These are phyloP conservation scores for Metschnikowia proteae DNA, from an alignment of 805 yeast species.

Conservation along the genomic window DNA sequence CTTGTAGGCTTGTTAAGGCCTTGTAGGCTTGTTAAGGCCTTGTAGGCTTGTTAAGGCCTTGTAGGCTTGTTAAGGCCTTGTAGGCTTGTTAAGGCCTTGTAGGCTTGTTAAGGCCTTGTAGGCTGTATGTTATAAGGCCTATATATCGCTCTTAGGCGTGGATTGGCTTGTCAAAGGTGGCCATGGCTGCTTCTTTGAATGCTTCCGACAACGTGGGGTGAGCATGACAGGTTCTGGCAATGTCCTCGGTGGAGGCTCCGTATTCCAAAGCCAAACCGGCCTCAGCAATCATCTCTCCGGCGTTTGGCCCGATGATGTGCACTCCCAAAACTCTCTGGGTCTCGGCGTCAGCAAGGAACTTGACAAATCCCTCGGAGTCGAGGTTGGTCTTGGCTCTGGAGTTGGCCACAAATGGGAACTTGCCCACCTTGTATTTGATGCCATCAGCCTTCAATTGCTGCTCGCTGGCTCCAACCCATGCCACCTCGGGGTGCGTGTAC, in stretches of 20 bases:
- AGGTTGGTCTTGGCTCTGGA: conserved; percentile 98
- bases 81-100: too few species aligned
- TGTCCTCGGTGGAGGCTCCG: conserved; percentile 97
- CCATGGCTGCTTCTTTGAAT: conserved; percentile 94
- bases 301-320: conserved; percentile 96
- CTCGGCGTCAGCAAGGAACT: conserved; percentile 92
- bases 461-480: conserved; percentile 98
- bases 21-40: too few species aligned
- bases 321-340: conserved; percentile 95
- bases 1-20: too few species aligned
- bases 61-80: too few species aligned
- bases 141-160: conserved; percentile 46
- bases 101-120: too few species aligned
- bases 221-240: conserved; percentile 97
- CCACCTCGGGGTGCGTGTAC: conserved; percentile 99
- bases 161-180: conserved; percentile 87
- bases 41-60: too few species aligned
- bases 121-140: too few species aligned
- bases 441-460: conserved; percentile 92
- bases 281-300: conserved; percentile 99
- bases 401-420: conserved; percentile 98
- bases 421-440: conserved; percentile 87
- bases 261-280: conserved; percentile 96
- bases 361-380: conserved; percentile 97
- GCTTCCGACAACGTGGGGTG: conserved; percentile 99